Evolutionary conservation across 371 early-diverging fungal species (phyloP), one percentile per base, ranked within the genome.

Genomic region (Mucor lusitanicus): DNA sequence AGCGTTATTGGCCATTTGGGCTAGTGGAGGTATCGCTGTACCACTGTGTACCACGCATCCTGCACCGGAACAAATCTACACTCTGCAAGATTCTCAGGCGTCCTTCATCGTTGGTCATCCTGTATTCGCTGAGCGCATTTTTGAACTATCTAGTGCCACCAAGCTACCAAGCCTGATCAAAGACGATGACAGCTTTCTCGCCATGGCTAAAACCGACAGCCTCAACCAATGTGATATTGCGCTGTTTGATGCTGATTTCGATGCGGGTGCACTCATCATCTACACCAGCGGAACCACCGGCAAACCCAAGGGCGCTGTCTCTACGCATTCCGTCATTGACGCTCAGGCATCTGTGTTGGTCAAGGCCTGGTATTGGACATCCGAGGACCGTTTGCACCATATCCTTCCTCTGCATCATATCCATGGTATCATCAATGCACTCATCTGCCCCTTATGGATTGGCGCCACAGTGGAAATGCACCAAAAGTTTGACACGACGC

Each of bases 341-440:
- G 88, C 90, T 0, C 93, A 93, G 67, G 80, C 88, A 25, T 64
- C 77, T 28, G 82, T 86, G 0, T 78, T 96, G 15, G 76, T 87
- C 3, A 68, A 78, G n/a, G 92, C 93, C 3, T 96, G 96, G 96
- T 66, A 81, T 30, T 91, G 90, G 89, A 77, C 84, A 0, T 3
- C 68, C 0, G 40, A 73, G 2, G 96, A 96, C 74, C 73, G 86
- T 11, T 87, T 95, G 58, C 84, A 92, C 39, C 92, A 95, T 63
- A 80, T 88, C 27, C 80, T 96, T 3, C 96, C 96, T 0, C 73
- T 96, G 19, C 94, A 95, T 72, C 96, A 96, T 71, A 81, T 93
- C 5, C 96, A 95, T 63, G 94, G 86, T 28, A 70, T 87, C 12
- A 68, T 87, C 25, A 87, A 92, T 79, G 92, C 89, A 0, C 65